phyloP scores from a whole-genome alignment of 495 filamentous ascomycete genomes.

The Staphylotrichum tortipilum region DNA sequence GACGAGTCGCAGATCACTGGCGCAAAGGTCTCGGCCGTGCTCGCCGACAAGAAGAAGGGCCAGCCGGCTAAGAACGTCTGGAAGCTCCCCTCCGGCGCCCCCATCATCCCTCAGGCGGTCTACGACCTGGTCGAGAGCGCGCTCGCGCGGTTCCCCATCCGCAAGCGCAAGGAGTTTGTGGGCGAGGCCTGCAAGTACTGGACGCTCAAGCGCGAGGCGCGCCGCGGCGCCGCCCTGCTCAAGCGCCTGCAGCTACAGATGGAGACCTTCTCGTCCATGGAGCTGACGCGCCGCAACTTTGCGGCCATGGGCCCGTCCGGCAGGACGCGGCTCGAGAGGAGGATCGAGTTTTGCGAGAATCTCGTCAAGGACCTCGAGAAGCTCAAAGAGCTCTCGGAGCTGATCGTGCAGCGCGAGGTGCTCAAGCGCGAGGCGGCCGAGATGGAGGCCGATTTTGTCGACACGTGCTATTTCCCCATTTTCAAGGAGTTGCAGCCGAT shows the following conservation, averaged over 20 bases:
- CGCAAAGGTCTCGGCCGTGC: conserved; percentile 46
- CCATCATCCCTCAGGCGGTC: conserved; percentile 81
- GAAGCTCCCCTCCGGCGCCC: conserved; percentile 91
- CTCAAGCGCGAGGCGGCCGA: conserved; percentile 68
- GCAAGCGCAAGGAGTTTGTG: conserved; percentile 82
- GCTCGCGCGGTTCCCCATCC: conserved; percentile 68
- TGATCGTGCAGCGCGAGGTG: conserved; percentile 62
- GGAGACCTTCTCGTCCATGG: conserved; percentile 93
- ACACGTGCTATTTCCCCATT: conserved; percentile 85
- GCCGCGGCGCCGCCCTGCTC: conserved; percentile 80
- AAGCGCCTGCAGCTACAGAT: conserved; percentile 89
- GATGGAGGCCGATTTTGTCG: conserved; percentile 65
- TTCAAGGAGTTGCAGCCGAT: conserved; percentile 68
- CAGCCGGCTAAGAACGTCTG: conserved; percentile 64
- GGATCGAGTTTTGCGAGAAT: conserved; percentile 77
- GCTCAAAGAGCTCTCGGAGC: conserved; percentile 57
- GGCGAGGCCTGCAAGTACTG: conserved; percentile 93
- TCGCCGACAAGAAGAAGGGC: conserved; percentile 66
- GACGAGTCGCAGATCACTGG: conserved; percentile 49
- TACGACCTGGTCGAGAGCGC: conserved; percentile 72
- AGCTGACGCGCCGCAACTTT: conserved; percentile 89
- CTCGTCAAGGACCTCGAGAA: conserved; percentile 69
- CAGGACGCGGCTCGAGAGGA: conserved; percentile 61
- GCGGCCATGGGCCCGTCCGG: conserved; percentile 82
- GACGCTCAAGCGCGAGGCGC: conserved; percentile 91